A percentile compares a stretch with the other conserved stretches of the same genome.
Conservation (phyloP, 2,329 filamentous ascomycete species). For the Sphaerulina musiva region DNA sequence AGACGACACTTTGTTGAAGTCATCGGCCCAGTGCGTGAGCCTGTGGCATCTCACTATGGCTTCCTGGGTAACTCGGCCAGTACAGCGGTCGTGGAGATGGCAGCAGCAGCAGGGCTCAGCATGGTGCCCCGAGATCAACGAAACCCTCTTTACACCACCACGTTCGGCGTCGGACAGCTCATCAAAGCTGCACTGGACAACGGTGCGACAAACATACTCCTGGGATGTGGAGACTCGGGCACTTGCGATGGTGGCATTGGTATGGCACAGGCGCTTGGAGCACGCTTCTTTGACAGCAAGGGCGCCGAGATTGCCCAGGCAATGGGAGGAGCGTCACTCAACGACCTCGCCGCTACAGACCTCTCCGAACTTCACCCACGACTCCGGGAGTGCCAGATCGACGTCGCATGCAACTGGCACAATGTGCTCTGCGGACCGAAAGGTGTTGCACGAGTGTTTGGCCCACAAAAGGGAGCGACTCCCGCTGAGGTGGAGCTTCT, state of each 20-base stretch:
- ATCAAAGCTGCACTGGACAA: constrained; percentile 43
- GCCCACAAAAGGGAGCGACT: constrained; percentile 48
- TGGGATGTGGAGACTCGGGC: constrained; percentile 51
- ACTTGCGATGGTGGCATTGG: constrained; percentile 50
- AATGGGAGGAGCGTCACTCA: constrained; percentile 39
- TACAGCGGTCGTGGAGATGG: constrained; percentile 50
- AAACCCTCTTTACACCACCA: constrained; percentile 46
- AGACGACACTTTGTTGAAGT: constrained; percentile 36
- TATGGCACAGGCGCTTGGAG: constrained; percentile 51
- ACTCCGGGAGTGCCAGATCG: constrained; percentile 38
- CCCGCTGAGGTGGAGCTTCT: constrained; percentile 40
- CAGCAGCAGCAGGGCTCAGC: constrained; percentile 48
- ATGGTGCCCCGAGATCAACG: constrained; percentile 43
- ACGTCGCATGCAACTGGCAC: constrained; percentile 48
- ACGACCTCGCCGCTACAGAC: constrained; percentile 37
- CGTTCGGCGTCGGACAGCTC: constrained; percentile 48
- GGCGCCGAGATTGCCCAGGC: constrained; percentile 37
- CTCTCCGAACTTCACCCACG: constrained; percentile 37
- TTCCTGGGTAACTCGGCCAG: constrained; percentile 35
- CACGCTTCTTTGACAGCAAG: constrained; percentile 37
- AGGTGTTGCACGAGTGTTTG: constrained; percentile 48
- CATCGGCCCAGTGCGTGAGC: constrained; percentile 41
- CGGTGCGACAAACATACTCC: constrained; percentile 42
- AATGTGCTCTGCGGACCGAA: constrained; percentile 47
- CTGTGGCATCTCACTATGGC: constrained; percentile 44